Evolutionary conservation across 257 asterid species (phyloP).

Genomic region (Solanum bukasovii): DNA sequence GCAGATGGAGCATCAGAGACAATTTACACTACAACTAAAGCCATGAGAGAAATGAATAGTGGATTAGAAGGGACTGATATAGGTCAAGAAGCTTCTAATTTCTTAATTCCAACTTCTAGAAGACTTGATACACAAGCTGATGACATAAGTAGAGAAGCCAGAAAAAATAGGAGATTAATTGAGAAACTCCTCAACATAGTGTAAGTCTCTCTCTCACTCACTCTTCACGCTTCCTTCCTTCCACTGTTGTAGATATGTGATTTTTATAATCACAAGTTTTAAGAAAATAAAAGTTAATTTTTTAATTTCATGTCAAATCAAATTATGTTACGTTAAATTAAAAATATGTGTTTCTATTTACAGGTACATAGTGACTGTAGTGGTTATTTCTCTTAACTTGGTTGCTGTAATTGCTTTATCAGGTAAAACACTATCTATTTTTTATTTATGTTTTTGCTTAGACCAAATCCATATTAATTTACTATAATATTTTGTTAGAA

Average conservation of each 20-base stretch:
- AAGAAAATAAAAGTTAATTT: too few relatives aligned
- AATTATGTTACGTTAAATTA: too few relatives aligned
- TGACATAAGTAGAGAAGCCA: conserved; percentile 55
- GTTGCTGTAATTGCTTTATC: conserved; percentile 39
- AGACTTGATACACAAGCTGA: conserved; percentile 54
- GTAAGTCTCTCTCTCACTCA: not conserved
- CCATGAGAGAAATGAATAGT: conserved; percentile 50
- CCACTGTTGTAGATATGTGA: not conserved
- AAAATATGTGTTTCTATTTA: not conserved
- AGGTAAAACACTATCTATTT: conserved; percentile 22
- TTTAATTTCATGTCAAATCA: too few relatives aligned
- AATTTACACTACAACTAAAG: conserved; percentile 47
- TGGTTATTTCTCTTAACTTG: conserved; percentile 38
- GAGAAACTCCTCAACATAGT: conserved; percentile 47
- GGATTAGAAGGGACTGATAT: conserved; percentile 20
- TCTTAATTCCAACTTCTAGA: conserved; percentile 45
- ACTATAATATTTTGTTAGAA: not conserved
- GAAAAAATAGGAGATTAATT: conserved; percentile 40
- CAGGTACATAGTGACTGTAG: conserved; percentile 33
- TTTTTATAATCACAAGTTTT: not conserved
- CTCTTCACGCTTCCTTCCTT: not conserved
- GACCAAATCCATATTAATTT: not conserved
- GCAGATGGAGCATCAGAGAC: conserved; percentile 78
- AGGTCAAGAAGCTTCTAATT: conserved; percentile 22
- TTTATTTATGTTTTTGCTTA: not conserved